Evolutionary conservation across 179 eudicot species (phyloP), one percentile per base, ranked within the genome.

Genomic region (Silene coronaria): DNA sequence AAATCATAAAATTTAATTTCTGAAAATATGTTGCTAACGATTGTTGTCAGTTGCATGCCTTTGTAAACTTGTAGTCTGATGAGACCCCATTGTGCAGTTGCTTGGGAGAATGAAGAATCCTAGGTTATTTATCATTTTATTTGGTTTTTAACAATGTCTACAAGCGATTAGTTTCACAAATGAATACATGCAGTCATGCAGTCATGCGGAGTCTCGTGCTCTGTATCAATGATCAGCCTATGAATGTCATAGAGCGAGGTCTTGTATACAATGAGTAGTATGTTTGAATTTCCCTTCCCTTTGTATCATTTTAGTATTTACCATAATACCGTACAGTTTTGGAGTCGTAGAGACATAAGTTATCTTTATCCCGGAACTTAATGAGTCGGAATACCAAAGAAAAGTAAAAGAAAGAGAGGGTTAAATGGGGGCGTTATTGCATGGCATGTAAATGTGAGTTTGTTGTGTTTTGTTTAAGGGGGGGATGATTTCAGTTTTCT

Each of bases 371-470:
- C 12, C 12, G 2, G 46, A 38, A 38, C 2, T 38, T 38, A 8
- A 38, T 9, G 46, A 38, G 8, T 38, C 1, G 0, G 46, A 38
- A 38, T 9, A 38, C 1, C 10, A 38, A 38, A 38, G 46, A 38
- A 1, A 38, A 38, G 46, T 38, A 38, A 38, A 6, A 38, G 2
- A 38, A 5, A 6, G 42, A 6, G 12, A 48, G 57, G 11, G 6
- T 14, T 2, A 48, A 48, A 48, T 48, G 9, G 24, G 19, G 62
- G 16, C n/a, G n/a, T 21, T 21, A 55, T 67, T 70, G 79, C 79
- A 70, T 80, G 83, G 28, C 67, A 71, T 80, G 80, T 62, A 77
- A 77, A 73, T 77, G 67, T 73, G 71, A 8, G 67, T 67, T 55
- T 70, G 70, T 75, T 81, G 70, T 70, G n/a, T 68, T 42, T 59